A percentile compares a stretch with the other conserved stretches of the same genome.
phyloP scores from a whole-genome alignment of 140 eudicot species.

The Ambrosia hybrid region DNA sequence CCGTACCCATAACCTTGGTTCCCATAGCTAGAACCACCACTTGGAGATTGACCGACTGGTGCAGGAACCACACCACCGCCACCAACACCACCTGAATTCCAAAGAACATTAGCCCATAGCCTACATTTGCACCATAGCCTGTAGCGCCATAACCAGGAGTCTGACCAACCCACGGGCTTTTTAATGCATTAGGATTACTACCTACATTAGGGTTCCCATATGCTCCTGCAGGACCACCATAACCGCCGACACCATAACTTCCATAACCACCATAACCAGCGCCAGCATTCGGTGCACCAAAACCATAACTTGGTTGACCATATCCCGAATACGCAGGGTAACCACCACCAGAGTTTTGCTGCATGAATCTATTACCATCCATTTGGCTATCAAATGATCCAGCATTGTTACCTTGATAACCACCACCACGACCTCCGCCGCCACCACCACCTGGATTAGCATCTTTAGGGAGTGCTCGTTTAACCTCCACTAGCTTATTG shows the following conservation, averaged over 20 bases:
- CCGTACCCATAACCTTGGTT: constrained; percentile 54
- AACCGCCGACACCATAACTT: constrained; percentile 39
- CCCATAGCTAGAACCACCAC: constrained; percentile 50
- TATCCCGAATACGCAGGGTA: constrained; percentile 48
- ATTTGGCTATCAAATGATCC: constrained; percentile 39
- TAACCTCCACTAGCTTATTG: constrained; percentile 61
- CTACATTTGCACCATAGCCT: constrained; percentile 39
- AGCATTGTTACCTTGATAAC: constrained; percentile 37
- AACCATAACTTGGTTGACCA: constrained; percentile 50
- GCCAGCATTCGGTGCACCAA: constrained; percentile 40
- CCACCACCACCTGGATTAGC: constrained; percentile 50
- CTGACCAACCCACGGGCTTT: constrained; percentile 50
- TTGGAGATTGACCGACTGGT: constrained; percentile 51
- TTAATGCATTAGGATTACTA: constrained; percentile 36
- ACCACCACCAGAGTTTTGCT: constrained; percentile 47
- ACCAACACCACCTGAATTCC: constrained; percentile 39
- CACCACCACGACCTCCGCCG: constrained; percentile 32
- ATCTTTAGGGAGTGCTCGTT: constrained; percentile 64
- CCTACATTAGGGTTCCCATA: constrained; percentile 49
- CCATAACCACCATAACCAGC: constrained; percentile 48
- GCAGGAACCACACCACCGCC: constrained; percentile 32
- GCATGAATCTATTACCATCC: constrained; percentile 43
- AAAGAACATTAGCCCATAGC: constrained; percentile 42
- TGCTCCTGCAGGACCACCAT: constrained; percentile 43
- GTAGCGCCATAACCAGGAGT: constrained; percentile 47